Base-by-base conservation (phyloP, 169 alveolate genomes). In the Cryptosporidium ryanae region DNA sequence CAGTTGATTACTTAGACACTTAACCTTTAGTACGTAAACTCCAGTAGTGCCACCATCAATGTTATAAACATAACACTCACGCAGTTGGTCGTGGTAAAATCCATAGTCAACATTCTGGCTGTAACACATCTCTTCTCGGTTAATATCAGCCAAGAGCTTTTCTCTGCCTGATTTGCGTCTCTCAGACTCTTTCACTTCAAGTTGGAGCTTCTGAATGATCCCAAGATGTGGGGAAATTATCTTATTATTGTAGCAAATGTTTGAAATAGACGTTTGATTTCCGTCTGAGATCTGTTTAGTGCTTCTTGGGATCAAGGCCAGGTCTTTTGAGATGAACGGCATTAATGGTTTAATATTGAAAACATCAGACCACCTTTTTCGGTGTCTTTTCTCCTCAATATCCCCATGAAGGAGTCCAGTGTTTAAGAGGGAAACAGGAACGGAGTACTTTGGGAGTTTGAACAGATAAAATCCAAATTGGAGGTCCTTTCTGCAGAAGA, bases 311-410 rank as follows among this genome's bases (percentile, higher is more conserved):
- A 68, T 76, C 29, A 76, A 17, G 55, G 87, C 87, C 6, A 76
- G 49, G 44, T 76, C 43, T 32, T 76, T 76, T 10, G 87, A 23
- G 1, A 76, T 76, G 13, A 59, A 61, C 21, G 87, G 87, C 50
- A 55, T 76, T 38, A 59, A 18, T 3, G 83, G 83, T 10, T 76
- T 59, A 59, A 76, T 76, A 76, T 76, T 76, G 5, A 76, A 23
- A 57, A 76, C 44, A 59, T 76, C 32, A 18, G 48, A 76, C 87
- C 87, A 76, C 5, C 34, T 50, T 44, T 61, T 76, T 76, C 87
- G 55, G 10, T 57, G 21, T 61, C 7, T 61, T 32, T 61, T 61
- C 13, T 61, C 66, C 2, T 61, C 44, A 21, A 15, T 32, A 18
- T 61, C 44, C 15, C 44, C 52, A 38, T 23, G 59, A 1, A 76